Evolutionary conservation across 139 green algal species (phyloP).

Genomic region (Tetradesmus lagerheimii): DNA sequence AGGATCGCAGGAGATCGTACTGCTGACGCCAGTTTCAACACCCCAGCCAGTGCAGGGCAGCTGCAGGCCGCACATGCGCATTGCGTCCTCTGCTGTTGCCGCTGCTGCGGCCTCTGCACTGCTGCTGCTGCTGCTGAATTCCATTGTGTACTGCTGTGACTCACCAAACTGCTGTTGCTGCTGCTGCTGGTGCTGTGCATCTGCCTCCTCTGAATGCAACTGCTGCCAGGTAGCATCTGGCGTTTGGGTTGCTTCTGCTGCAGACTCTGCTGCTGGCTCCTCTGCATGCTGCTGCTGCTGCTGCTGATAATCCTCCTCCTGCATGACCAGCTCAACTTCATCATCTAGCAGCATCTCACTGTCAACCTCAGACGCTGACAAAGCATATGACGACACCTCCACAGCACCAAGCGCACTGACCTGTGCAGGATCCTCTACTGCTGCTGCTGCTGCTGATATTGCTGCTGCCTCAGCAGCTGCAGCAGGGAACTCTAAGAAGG

Average conservation of each 20-base stretch:
- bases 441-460: not conserved
- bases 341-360: constrained; percentile 8
- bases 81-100: not conserved
- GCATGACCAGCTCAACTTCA: not conserved
- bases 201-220: not conserved
- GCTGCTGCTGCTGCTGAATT: constrained; percentile 21
- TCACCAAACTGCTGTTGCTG: not conserved
- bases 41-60: not conserved
- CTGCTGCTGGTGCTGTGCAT: not conserved
- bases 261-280: not conserved
- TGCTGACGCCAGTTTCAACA: not conserved
- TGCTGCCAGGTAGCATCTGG: not conserved
- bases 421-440: not conserved
- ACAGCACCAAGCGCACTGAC: not conserved
- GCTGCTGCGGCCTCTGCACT: not conserved
- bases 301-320: not conserved
- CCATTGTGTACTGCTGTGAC: constrained; percentile 8
- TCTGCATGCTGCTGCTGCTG: not conserved
- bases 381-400: not conserved
- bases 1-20: not conserved
- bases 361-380: constrained; percentile 20
- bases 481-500: too few relatives aligned
- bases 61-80: not conserved
- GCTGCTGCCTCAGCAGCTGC: not conserved
- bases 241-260: not conserved